Percentiles rank a stretch among this genome's conserved stretches.
Evolutionary conservation across 192 early-diverging fungal species (phyloP).

Genomic region (Dimargaris xerosporica): DNA sequence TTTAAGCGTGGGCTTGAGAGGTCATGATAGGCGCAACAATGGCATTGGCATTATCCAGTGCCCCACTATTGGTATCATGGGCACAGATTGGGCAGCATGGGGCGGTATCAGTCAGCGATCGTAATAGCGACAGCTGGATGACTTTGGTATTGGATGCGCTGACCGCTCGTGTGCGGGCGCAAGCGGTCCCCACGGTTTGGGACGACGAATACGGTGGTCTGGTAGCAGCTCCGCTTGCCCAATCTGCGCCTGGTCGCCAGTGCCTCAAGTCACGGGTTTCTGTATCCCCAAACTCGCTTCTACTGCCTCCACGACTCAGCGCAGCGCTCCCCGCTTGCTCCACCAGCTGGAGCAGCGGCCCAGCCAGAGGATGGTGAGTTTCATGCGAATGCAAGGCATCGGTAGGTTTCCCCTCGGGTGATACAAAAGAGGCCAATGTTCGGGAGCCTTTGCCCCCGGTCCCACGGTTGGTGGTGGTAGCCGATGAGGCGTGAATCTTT

Average conservation of each 20-base stretch:
- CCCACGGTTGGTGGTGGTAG: not conserved
- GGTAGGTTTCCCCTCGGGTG: too few relatives aligned
- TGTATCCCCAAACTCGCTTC: not conserved
- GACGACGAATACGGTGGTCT: not conserved
- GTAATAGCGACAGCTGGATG: not conserved
- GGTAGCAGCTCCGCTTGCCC: not conserved
- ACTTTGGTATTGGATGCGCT: not conserved
- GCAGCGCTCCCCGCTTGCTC: not conserved
- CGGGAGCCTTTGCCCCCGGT: not conserved
- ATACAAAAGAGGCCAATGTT: too few relatives aligned
- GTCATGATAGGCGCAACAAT: too few relatives aligned
- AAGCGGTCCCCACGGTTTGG: too few relatives aligned
- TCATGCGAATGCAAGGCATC: too few relatives aligned
- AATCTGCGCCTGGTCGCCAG: not conserved
- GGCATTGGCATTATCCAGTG: too few relatives aligned
- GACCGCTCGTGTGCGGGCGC: not conserved
- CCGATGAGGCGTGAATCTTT: not conserved
- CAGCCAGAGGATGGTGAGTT: not conserved
- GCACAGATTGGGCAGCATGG: not conserved
- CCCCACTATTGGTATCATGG: not conserved
- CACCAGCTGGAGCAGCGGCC: not conserved
- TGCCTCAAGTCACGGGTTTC: not conserved
- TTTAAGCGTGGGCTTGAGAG: too few relatives aligned
- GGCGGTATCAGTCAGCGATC: not conserved
- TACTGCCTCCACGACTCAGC: not conserved